These are phyloP conservation scores for Fusarium abutilonis DNA, from an alignment of 2,329 filamentous ascomycete genomes.

Conservation along the genomic window DNA sequence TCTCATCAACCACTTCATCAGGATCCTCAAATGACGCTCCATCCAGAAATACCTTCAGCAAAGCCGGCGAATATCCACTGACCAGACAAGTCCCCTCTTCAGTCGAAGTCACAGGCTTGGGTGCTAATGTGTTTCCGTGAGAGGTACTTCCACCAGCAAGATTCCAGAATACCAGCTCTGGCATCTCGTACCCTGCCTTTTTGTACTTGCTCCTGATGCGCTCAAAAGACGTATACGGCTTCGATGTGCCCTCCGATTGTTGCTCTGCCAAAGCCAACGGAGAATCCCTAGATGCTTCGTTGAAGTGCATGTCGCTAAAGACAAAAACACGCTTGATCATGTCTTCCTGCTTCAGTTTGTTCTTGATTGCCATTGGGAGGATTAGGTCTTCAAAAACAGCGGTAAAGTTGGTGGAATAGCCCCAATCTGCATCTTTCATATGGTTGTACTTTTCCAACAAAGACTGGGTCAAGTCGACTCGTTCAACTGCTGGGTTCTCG, in stretches of 20 bases:
- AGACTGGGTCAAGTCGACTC: conserved; percentile 51
- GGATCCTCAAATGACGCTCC: conserved; percentile 57
- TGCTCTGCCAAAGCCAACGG: too few species aligned
- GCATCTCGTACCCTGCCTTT: conserved; percentile 65
- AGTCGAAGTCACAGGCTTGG: conserved; percentile 60
- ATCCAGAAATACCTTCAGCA: conserved; percentile 67
- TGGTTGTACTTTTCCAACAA: conserved; percentile 55
- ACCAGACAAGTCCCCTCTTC: conserved; percentile 60
- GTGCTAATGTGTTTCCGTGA: conserved; percentile 47
- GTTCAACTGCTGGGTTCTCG: conserved; percentile 51
- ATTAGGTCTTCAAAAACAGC: conserved; percentile 64
- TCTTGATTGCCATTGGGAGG: conserved; percentile 61
- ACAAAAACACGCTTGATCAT: conserved; percentile 71
- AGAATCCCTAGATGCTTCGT: conserved; percentile 46
- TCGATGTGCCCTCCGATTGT: not conserved
- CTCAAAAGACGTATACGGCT: conserved; percentile 60
- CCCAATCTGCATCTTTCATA: conserved; percentile 51
- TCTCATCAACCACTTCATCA: conserved; percentile 48
- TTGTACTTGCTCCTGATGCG: conserved; percentile 58
- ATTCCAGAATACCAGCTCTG: conserved; percentile 70
- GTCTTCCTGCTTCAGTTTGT: conserved; percentile 62
- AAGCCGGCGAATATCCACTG: conserved; percentile 66
- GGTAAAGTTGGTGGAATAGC: conserved; percentile 61
- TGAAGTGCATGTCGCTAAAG: conserved; percentile 70
- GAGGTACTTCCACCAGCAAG: conserved; percentile 56